Evolutionary conservation across 2,329 filamentous ascomycete species (phyloP).

Genomic region (Leptosphaerulina australis): DNA sequence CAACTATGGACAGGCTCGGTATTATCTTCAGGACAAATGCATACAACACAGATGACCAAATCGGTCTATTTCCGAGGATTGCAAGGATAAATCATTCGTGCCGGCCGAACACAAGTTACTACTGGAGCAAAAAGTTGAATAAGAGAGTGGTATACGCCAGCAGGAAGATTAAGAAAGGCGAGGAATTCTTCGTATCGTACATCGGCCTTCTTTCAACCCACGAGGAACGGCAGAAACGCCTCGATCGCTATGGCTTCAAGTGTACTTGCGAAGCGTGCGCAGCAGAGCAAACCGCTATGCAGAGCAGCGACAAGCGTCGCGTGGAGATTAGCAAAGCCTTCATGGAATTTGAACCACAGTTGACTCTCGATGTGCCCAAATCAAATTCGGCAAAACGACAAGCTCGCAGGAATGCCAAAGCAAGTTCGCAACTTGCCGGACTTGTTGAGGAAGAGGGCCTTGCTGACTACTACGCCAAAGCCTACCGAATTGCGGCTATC

Average conservation of each 20-base stretch:
- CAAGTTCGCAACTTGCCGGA: slow-evolving; percentile 35
- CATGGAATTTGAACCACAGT: slow-evolving; percentile 33
- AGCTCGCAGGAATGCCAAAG: slow-evolving; percentile 35
- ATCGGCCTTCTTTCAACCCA: slow-evolving; percentile 43
- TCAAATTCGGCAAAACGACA: slow-evolving; percentile 29
- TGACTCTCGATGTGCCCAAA: slow-evolving; percentile 30
- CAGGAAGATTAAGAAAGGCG: slow-evolving; percentile 46
- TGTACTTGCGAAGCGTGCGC: slow-evolving; percentile 49
- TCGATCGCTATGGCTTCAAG: slow-evolving; percentile 46
- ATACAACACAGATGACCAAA: slow-evolving; percentile 40
- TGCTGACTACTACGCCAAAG: slow-evolving; percentile 44
- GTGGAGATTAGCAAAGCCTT: slow-evolving; percentile 37
- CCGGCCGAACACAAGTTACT: slow-evolving; percentile 47
- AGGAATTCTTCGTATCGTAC: slow-evolving; percentile 51
- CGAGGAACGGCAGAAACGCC: slow-evolving; percentile 38
- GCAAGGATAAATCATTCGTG: slow-evolving; percentile 48
- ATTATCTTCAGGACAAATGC: slow-evolving; percentile 47
- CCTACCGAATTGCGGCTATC: slow-evolving; percentile 41
- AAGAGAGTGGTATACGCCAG: slow-evolving; percentile 46
- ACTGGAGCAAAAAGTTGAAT: slow-evolving; percentile 42
- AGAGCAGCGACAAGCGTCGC: slow-evolving; percentile 38
- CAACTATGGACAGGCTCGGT: slow-evolving; percentile 30
- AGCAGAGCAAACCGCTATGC: slow-evolving; percentile 20
- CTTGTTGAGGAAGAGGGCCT: slow-evolving; percentile 44
- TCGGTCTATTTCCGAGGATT: slow-evolving; percentile 45